Conservation (phyloP, 202 grass and related monocot genomes). For the Digitaria exilis region DNA sequence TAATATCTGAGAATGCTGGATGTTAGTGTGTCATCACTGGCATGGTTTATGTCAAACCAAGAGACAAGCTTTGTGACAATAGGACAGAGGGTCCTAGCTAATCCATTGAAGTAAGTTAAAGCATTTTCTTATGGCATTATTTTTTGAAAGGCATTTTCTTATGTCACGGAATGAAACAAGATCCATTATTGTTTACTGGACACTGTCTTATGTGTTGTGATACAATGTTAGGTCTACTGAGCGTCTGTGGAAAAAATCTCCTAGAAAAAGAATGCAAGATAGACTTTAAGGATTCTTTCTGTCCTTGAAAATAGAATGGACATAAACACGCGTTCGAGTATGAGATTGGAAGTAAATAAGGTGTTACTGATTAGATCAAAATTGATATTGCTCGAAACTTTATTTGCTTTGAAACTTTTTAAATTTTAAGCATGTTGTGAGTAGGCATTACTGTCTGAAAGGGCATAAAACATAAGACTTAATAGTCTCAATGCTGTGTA, state of each 20-base stretch:
- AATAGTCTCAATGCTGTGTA: conserved; percentile 21
- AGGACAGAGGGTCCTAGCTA: conserved; percentile 89
- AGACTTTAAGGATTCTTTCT: not conserved
- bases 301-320: conserved; percentile 13
- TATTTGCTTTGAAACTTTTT: conserved; percentile 23
- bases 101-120: conserved; percentile 88
- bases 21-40: conserved; percentile 96
- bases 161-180: not conserved
- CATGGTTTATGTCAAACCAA: conserved; percentile 96
- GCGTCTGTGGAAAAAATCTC: conserved; percentile 4
- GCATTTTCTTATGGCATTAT: conserved; percentile 29
- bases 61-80: conserved; percentile 98
- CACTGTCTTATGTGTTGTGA: conserved; percentile 21
- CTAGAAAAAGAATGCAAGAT: conserved; percentile 21
- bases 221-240: conserved; percentile 1
- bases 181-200: conserved; percentile 25
- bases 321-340: not conserved
- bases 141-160: conserved; percentile 22
- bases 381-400: not conserved
- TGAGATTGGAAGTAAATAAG: conserved; percentile 29
- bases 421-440: conserved; percentile 10
- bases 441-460: not conserved
- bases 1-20: conserved; percentile 39
- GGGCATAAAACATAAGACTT: not conserved
- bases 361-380: conserved; percentile 8